Base-by-base conservation (phyloP, 139 green algal genomes). In the Chlorella vulgaris region DNA sequence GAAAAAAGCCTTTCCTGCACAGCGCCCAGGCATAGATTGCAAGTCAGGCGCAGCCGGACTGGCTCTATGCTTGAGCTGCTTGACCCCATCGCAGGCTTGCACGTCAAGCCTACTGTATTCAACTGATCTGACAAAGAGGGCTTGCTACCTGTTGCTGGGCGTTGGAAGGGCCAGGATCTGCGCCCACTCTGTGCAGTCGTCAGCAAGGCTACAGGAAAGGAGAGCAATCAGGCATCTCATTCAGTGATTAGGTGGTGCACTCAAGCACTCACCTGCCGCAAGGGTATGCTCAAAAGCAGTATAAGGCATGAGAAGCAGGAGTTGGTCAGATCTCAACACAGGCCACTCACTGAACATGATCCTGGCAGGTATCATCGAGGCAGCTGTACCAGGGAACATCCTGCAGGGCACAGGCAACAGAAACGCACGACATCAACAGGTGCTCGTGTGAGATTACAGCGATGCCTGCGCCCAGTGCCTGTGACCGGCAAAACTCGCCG, bases 131-230 rank as follows among this genome's bases (percentile, higher is more conserved):
- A n/a, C n/a, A n/a, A n/a, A n/a, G n/a, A n/a, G 13, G 29, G n/a
- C 33, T 26, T 26, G n/a, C 18, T 39, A 65, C 76, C 62, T 58
- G 40, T 40, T 77, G 7, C 42, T 66, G n/a, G 66, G 31, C 22
- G 69, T 43, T n/a, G 76, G 75, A n/a, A 77, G 71, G 38, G 28
- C 6, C 13, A 82, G 75, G 8, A 81, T 66, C 0, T 42, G 2
- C n/a, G 78, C 67, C 80, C 71, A 84, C 10, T 84, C 21, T 29
- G 19, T 38, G 71, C 75, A 82, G 1, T 53, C 42, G n/a, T 82
- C 81, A 8, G 67, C 53, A 0, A 29, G 43, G 21, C 70, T 81
- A 43, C 76, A 85, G 24, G 53, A 28, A 21, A 31, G 15, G 18
- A 26, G 21, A n/a, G n/a, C n/a, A n/a, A n/a, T n/a, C n/a, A n/a